A percentile compares a stretch with the other conserved stretches of the same genome.
Evolutionary conservation across 345 rosid genomes (phyloP).

Genomic region (Gossypium herbaceum): DNA sequence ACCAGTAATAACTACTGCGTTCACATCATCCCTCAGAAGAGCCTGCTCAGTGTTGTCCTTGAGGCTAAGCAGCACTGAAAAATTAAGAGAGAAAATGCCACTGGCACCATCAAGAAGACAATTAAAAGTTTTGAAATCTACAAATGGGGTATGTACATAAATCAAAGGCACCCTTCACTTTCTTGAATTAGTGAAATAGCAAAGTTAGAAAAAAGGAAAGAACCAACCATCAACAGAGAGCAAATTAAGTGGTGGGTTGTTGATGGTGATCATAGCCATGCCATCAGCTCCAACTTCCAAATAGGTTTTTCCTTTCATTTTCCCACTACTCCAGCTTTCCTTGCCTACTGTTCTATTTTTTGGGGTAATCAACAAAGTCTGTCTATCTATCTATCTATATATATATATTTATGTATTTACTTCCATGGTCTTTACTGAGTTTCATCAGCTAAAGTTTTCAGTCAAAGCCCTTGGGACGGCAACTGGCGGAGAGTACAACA

Average conservation of each 20-base stretch:
- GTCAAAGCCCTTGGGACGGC: too few relatives aligned
- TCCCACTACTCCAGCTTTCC: neutral
- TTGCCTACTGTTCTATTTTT: too few relatives aligned
- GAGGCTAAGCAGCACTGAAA: constrained; percentile 17
- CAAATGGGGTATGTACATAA: neutral
- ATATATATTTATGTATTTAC: too few relatives aligned
- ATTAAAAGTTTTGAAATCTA: neutral
- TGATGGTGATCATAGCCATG: constrained; percentile 11
- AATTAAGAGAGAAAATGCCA: neutral
- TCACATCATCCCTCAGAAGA: constrained; percentile 23
- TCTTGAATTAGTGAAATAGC: too few relatives aligned
- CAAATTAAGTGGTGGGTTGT: constrained; percentile 12
- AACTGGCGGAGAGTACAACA: too few relatives aligned
- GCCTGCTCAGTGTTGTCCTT: constrained; percentile 19
- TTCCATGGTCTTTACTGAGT: neutral
- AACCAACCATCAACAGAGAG: neutral
- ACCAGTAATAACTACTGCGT: constrained; percentile 26
- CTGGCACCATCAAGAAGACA: neutral
- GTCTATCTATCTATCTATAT: too few relatives aligned
- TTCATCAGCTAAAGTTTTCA: neutral
- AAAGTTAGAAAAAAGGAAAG: too few relatives aligned
- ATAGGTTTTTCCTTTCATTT: neutral
- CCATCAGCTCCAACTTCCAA: constrained; percentile 9
- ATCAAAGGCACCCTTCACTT: neutral
- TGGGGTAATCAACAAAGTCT: too few relatives aligned